Evolutionary conservation across 495 filamentous ascomycete genomes (phyloP).

Genomic region (Penicillium parvum): DNA sequence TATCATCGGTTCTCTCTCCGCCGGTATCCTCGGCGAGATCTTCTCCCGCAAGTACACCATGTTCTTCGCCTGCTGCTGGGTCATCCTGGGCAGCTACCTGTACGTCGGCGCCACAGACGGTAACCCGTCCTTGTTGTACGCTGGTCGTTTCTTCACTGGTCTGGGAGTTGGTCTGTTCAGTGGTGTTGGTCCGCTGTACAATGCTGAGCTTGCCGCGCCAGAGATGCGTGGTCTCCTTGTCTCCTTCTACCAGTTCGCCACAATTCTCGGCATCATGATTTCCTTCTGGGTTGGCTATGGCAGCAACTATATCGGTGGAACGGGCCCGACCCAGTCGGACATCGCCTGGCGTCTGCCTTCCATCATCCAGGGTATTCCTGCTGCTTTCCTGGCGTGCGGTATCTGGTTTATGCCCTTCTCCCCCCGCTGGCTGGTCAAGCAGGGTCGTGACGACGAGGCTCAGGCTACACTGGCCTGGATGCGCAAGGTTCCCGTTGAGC

Average conservation of each 20-base stretch:
- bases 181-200: constrained; percentile 61
- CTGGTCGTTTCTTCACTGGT: constrained; percentile 64
- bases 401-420: constrained; percentile 46
- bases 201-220: constrained; percentile 70
- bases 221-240: constrained; percentile 73
- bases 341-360: constrained; percentile 48
- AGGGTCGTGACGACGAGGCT: constrained; percentile 48
- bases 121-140: constrained; percentile 56
- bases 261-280: constrained; percentile 68
- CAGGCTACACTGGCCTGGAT: constrained; percentile 44
- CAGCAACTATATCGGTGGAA: constrained; percentile 39
- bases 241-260: constrained; percentile 75
- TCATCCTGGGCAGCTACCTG: constrained; percentile 56
- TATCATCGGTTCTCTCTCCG: constrained; percentile 64
- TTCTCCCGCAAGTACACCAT: constrained; percentile 67
- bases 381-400: constrained; percentile 38
- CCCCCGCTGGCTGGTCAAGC: constrained; percentile 45
- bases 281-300: constrained; percentile 73
- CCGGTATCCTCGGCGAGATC: constrained; percentile 50
- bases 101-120: constrained; percentile 48
- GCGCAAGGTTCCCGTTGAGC: constrained; percentile 34
- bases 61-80: constrained; percentile 67
- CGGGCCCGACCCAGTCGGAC: constrained; percentile 32
- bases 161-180: constrained; percentile 60
- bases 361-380: constrained; percentile 46